A percentile compares a stretch with the other conserved stretches of the same genome.
Conservation (phyloP, 2,329 filamentous ascomycete species). For the Ophiostoma perfectum region DNA sequence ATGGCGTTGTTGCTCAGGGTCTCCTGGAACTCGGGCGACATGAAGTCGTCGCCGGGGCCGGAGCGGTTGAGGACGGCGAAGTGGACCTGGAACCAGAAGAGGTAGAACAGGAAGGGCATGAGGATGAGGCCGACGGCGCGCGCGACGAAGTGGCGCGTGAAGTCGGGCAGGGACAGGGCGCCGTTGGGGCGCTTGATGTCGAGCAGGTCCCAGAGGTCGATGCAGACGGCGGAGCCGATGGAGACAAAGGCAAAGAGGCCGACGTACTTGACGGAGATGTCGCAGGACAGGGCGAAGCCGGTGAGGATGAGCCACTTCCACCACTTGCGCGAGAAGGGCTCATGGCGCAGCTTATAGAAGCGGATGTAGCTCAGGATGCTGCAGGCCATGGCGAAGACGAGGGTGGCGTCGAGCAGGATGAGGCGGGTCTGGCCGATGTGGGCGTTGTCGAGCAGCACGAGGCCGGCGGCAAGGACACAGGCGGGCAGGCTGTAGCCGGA, state of each 20-base stretch:
- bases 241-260: slow-evolving; percentile 95
- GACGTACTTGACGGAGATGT: slow-evolving; percentile 98
- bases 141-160: slow-evolving; percentile 84
- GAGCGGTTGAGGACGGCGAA: slow-evolving; percentile 84
- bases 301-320: slow-evolving; percentile 99
- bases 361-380: slow-evolving; percentile 91
- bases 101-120: slow-evolving; percentile 93
- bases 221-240: slow-evolving; percentile 85
- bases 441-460: slow-evolving; percentile 93
- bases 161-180: slow-evolving; percentile 70
- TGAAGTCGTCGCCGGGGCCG: slow-evolving; percentile 95
- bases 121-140: slow-evolving; percentile 81
- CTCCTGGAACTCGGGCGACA: slow-evolving; percentile 97
- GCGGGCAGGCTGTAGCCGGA: slow-evolving; percentile 95
- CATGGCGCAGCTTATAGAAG: slow-evolving; percentile 93
- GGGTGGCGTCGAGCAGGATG: slow-evolving; percentile 88
- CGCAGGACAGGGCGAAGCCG: slow-evolving; percentile 89
- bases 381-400: slow-evolving; percentile 93
- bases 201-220: slow-evolving; percentile 92
- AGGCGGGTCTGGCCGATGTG: slow-evolving; percentile 94
- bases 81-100: slow-evolving; percentile 99
- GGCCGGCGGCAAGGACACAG: slow-evolving; percentile 74
- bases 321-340: slow-evolving; percentile 90
- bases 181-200: slow-evolving; percentile 81
- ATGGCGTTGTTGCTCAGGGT: slow-evolving; percentile 92